Conservation (phyloP, 2,329 filamentous ascomycete species). For the Didymella lethalis region DNA sequence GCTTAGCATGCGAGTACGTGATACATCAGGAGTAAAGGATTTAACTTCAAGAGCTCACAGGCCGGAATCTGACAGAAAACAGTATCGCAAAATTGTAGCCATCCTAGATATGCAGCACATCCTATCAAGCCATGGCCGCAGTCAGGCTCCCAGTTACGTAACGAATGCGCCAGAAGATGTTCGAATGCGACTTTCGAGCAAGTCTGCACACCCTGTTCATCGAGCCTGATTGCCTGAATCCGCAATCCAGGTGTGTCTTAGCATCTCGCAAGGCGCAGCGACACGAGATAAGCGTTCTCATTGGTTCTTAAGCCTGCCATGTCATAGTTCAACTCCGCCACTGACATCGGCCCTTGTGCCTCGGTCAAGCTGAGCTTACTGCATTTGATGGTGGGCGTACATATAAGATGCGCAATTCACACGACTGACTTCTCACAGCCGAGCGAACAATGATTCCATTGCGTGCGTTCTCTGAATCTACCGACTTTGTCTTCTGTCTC, state of each 20-base stretch:
- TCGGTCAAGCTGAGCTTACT: conserved; percentile 2
- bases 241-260: background rate
- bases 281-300: background rate
- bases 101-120: too few relatives aligned
- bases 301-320: background rate
- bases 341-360: conserved; percentile 4
- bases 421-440: background rate
- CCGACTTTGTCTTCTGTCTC: background rate
- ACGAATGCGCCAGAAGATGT: background rate
- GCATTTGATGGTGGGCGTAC: background rate
- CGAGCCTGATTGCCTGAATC: background rate
- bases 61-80: too few relatives aligned
- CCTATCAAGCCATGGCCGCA: too few relatives aligned
- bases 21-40: too few relatives aligned
- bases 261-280: background rate
- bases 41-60: too few relatives aligned
- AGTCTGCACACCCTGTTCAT: background rate
- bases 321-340: background rate
- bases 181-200: background rate
- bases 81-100: too few relatives aligned
- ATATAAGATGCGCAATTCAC: background rate
- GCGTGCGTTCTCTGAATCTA: background rate
- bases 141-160: background rate
- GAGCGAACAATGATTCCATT: background rate
- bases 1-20: too few relatives aligned